Conservation (phyloP, 768 basidiomycete genomes). For the Naganishia kalamii region DNA sequence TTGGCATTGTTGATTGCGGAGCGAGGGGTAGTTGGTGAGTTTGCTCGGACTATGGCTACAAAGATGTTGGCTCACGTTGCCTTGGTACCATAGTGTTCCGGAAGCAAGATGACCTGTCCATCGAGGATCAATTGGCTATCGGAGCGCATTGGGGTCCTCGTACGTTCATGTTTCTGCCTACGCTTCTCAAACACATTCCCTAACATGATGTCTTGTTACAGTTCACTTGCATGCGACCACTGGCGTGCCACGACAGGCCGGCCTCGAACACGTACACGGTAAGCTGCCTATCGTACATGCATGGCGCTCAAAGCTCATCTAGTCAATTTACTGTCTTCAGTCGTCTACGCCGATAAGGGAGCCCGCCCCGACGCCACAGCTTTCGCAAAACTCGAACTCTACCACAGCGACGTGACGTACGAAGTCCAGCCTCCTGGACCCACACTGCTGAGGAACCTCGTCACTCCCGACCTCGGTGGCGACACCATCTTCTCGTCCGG, state of each 20-base stretch:
- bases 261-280: slow-evolving; percentile 48
- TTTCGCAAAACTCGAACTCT: slow-evolving; percentile 68
- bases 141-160: slow-evolving; percentile 42
- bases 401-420: slow-evolving; percentile 78
- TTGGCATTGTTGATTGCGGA: slow-evolving; percentile 43
- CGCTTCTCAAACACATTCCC: too few species aligned
- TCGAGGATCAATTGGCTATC: slow-evolving; percentile 40
- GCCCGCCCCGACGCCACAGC: slow-evolving; percentile 49
- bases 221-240: slow-evolving; percentile 78
- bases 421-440: slow-evolving; percentile 53
- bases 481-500: slow-evolving; percentile 78
- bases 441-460: slow-evolving; percentile 69
- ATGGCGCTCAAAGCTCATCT: background rate
- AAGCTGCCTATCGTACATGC: background rate
- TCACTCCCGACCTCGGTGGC: slow-evolving; percentile 64
- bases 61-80: background rate
- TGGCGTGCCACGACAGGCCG: slow-evolving; percentile 62
- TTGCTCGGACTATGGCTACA: background rate
- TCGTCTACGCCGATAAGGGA: slow-evolving; percentile 45
- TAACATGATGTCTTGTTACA: slow-evolving; percentile 43
- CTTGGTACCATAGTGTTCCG: slow-evolving; percentile 34
- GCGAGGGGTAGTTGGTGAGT: slow-evolving; percentile 43
- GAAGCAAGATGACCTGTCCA: slow-evolving; percentile 36
- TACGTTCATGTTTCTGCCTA: background rate
- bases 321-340: background rate